Percentiles rank a stretch among this genome's conserved stretches.
Conservation (phyloP, 768 basidiomycete genomes). For the Boletus insuetus region DNA sequence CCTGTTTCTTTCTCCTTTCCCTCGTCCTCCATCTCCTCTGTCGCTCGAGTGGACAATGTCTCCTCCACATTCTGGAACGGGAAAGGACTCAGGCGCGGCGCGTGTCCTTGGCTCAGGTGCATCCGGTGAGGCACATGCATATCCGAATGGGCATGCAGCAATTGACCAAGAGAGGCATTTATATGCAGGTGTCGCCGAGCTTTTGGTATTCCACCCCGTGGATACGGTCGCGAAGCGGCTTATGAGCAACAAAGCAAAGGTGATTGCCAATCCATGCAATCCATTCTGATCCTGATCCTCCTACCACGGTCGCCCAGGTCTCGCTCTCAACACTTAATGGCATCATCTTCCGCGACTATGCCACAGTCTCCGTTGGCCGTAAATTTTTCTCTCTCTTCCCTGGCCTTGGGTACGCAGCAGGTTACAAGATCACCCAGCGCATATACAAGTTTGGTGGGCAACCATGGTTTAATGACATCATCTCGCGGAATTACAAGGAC, state of each 20-base stretch:
- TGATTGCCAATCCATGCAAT: conserved; percentile 15
- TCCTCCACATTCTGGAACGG: conserved; percentile 42
- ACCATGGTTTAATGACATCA: conserved; percentile 94
- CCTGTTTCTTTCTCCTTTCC: not conserved
- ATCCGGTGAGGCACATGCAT: conserved; percentile 54
- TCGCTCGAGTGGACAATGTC: conserved; percentile 37
- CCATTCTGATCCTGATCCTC: not conserved
- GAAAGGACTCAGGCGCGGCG: conserved; percentile 85
- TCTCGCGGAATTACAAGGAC: conserved; percentile 78
- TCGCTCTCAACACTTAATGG: conserved; percentile 59
- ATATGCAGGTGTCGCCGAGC: conserved; percentile 81
- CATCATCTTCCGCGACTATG: conserved; percentile 87
- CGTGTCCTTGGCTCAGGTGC: conserved; percentile 89
- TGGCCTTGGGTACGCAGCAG: conserved; percentile 95
- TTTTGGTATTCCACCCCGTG: conserved; percentile 92
- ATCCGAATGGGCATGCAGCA: not conserved
- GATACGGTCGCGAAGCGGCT: conserved; percentile 98
- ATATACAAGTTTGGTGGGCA: conserved; percentile 99
- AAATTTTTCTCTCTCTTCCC: conserved; percentile 95
- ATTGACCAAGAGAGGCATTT: not conserved
- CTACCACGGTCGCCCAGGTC: conserved; percentile 41
- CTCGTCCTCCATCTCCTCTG: not conserved
- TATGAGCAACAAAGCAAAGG: conserved; percentile 96
- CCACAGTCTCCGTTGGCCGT: conserved; percentile 58
- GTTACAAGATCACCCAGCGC: conserved; percentile 93